Percentiles rank a stretch among this genome's conserved stretches.
These are phyloP conservation scores for Neofusicoccum umdonicola DNA, from an alignment of 2,329 filamentous ascomycete genomes.

Conservation along the genomic window DNA sequence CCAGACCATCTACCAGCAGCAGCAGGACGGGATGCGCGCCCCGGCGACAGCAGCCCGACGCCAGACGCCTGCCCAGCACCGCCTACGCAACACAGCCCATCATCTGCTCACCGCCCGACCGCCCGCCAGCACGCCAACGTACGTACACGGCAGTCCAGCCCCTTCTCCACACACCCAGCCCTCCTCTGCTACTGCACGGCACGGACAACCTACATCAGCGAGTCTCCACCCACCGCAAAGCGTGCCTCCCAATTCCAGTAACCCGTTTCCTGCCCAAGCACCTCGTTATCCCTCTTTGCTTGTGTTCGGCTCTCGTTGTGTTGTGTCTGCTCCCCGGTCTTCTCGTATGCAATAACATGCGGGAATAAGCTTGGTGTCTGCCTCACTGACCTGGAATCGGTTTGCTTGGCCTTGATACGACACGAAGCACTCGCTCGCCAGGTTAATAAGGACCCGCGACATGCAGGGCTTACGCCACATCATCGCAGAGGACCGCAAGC, in stretches of 20 bases:
- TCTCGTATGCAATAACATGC: too few relatives aligned
- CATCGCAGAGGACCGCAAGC: not conserved
- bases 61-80: too few relatives aligned
- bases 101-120: not conserved
- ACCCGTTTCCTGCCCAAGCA: not conserved
- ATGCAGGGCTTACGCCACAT: conserved; percentile 10
- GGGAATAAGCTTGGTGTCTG: too few relatives aligned
- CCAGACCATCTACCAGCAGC: not conserved
- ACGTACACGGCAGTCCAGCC: not conserved
- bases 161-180: not conserved
- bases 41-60: not conserved
- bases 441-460: too few relatives aligned
- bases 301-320: too few relatives aligned
- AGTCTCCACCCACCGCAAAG: not conserved
- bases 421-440: too few relatives aligned
- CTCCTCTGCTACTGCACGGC: not conserved
- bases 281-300: not conserved
- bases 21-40: not conserved
- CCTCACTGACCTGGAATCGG: too few relatives aligned
- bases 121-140: not conserved
- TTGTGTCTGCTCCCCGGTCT: not conserved
- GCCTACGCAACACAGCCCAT: too few relatives aligned
- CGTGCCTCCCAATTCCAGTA: not conserved
- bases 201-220: too few relatives aligned
- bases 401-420: too few relatives aligned